Base-by-base conservation (phyloP, 306 rosid genomes). In the Gleditsia sinensis region DNA sequence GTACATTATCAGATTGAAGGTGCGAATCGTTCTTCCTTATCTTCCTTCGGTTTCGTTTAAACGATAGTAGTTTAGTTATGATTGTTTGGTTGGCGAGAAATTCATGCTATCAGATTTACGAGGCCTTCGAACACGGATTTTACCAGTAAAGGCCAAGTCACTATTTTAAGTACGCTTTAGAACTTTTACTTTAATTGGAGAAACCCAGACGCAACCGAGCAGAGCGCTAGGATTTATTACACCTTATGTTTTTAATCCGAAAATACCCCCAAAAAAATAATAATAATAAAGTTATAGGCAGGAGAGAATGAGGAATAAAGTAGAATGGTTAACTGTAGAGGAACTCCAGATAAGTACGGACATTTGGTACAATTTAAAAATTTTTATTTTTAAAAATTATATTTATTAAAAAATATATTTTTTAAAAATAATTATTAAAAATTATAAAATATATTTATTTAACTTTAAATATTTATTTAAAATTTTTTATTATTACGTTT, bases 1-100 rank as follows among this genome's bases (percentile, higher is more conserved):
- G 67, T 95, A 87, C 82, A 95, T 95, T 57, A 95, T 95, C 68
- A 83, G 83, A 76, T 84, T 95, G 81, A 95, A 95, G 99, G 99
- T 94, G 66, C 40, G 23, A 19, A 8, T 6, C 7, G 7, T 16
- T 37, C 21, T 13, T 0, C 46, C 64, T 50, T 13, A 3, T 17
- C 28, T 9, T 30, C 12, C 16, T 54, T 69, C 13, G 0, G 25
- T 48, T 75, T 28, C 32, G 32, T 28, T 28, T 28, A 28, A 28
- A 28, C 32, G 4, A 28, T 1, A n/a, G n/a, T 37, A 9, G 1
- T 37, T 40, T 9, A 1, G 46, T 1, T 11, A 1, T 40, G 3
- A 9, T 40, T 56, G 73, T 72, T 72, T 82, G 85, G 72, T 66
- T 57, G 12, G 57, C 30, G 12, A 80, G 56, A 57, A 70, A 56